Evolutionary conservation across 225 moss, liverwort and hornwort species (phyloP), one percentile per base, ranked within the genome.

Genomic region (Polytrichum formosum): DNA sequence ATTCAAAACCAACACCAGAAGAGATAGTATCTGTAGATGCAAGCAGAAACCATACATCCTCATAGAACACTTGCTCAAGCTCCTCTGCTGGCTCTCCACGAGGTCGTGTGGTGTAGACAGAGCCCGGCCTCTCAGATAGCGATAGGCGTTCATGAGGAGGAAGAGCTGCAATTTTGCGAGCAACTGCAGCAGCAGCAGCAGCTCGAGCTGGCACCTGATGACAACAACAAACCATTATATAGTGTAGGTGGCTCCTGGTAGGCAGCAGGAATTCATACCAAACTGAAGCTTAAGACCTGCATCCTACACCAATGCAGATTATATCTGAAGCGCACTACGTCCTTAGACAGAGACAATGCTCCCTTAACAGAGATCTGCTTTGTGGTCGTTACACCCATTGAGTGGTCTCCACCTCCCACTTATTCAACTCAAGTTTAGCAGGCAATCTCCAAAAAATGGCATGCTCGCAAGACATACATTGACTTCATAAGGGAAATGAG

Each of bases 161-260:
- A 78, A 91, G 87, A 35, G 85, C 78, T 54, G 90, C 91, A 80
- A 93, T 90, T 67, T 88, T 87, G 60, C 89, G 81, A 58, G 93
- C 93, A 77, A 89, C 89, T 64, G 77, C 93, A 64, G 93, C 93
- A 61, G 93, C 93, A 61, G 89, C 87, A 67, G 85, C 91, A 76
- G 91, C 93, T 69, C 93, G 88, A 77, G 93, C 91, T 73, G 93
- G 93, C 46, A 93, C 89, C 93, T 93, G 85, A 83, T 55, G 58
- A 69, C 67, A 77, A 62, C 58, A 35, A 54, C 55, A 37, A 76
- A 58, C 53, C 17, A 67, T 46, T 46, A 46, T 58, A 29, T 67
- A 55, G 66, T 54, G 6, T 58, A 26, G 17, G 6, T 25, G 54
- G 53, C 63, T 63, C 17, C 23, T 25, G 8, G 23, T 28, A 63